These are phyloP conservation scores for Coemansia sp. DNA, from an alignment of 371 early-diverging fungal species.

Conservation along the genomic window DNA sequence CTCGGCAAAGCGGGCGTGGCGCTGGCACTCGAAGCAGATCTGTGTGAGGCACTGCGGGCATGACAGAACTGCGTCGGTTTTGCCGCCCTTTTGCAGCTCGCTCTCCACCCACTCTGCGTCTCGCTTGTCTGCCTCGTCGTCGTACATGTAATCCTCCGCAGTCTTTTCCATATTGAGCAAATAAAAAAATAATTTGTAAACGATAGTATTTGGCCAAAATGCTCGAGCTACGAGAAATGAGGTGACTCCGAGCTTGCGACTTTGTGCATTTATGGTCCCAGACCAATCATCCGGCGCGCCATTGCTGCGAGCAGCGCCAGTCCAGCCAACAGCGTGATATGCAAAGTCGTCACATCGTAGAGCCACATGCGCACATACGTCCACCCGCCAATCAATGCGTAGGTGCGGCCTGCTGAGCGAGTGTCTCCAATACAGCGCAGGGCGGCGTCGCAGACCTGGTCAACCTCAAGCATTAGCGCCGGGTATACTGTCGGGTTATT, in stretches of 20 bases:
- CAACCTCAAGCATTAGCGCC: slow-evolving; percentile 28
- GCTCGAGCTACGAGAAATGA: no score
- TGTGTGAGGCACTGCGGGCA: slow-evolving; percentile 42
- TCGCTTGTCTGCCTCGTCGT: no score
- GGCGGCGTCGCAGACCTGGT: slow-evolving; percentile 27
- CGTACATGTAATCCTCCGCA: no score
- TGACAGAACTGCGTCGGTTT: slow-evolving; percentile 41
- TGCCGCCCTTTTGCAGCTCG: no score
- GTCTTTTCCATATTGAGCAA: no score
- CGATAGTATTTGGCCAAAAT: no score
- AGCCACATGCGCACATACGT: slow-evolving; percentile 24
- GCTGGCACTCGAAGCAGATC: slow-evolving; percentile 43
- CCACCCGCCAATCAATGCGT: slow-evolving; percentile 31
- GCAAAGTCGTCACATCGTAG: slow-evolving; percentile 18
- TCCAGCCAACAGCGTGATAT: slow-evolving; percentile 15
- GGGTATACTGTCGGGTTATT: slow-evolving; percentile 32
- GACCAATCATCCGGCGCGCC: slow-evolving; percentile 7
- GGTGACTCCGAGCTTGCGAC: no score
- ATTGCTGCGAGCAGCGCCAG: slow-evolving; percentile 18
- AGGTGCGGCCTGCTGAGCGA: slow-evolving; percentile 17
- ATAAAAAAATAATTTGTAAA: no score
- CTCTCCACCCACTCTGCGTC: no score
- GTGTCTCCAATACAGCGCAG: slow-evolving; percentile 23
- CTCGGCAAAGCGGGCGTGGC: slow-evolving; percentile 24
- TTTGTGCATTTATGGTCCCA: no score